Evolutionary conservation across 2,329 filamentous ascomycete species (phyloP), one percentile per base, ranked within the genome.

Genomic region (Beauveria australis): DNA sequence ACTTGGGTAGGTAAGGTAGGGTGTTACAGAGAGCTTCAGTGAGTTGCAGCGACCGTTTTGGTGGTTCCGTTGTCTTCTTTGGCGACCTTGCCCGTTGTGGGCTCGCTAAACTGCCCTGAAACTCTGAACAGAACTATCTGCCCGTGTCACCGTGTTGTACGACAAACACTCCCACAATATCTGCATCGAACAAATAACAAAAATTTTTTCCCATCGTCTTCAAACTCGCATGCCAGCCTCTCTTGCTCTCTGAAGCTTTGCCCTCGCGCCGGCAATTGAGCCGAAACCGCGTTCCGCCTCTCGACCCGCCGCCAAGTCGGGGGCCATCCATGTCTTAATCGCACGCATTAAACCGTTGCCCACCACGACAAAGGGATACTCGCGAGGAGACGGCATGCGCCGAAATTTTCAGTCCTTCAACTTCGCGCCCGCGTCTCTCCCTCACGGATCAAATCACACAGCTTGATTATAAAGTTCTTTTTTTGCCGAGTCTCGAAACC

Each of bases 311-410:
- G 46, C 44, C 54, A 40, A 41, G 55, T 30, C 55, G 18, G 46
- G 18, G 46, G 7, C 46, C 18, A 52, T 48, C 56, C 47, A 59
- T 59, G 56, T 51, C 56, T 51, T 33, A 44, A 37, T 59, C 33
- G 47, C 46, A 51, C 53, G 52, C 37, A 26, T 22, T 40, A 22
- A 33, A 10, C 12, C 18, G 33, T 43, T 55, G 40, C 41, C 53
- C 53, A 24, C 41, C 18, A 30, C 26, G n/a, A 47, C 53, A 47
- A 33, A 22, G 12, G 18, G 30, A 33, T 9, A 30, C 10, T 26
- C 24, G 43, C 43, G 43, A 37, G n/a, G 18, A 56, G n/a, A 37
- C 41, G 41, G 37, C 53, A 56, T 56, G 53, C 43, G 14, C 30
- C 53, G 3, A 22, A 33, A 46, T 46, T 37, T 26, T 26, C 53